Evolutionary conservation across 352 stramenopile species (phyloP), one percentile per base, ranked within the genome.

Genomic region (Elongisporangium anandrum): DNA sequence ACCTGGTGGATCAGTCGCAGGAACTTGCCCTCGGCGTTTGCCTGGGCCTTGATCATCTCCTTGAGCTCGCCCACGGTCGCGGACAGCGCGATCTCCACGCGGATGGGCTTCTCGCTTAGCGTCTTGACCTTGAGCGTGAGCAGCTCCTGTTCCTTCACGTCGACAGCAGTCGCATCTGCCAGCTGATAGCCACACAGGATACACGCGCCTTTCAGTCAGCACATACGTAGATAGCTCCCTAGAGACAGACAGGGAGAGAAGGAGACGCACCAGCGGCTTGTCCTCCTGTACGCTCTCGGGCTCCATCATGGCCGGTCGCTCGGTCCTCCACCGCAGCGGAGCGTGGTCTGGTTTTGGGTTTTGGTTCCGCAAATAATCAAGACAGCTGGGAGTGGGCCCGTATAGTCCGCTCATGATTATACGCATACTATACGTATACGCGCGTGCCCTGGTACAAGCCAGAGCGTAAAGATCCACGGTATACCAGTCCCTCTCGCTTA

Each of bases 71-170:
- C 84, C 9, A 95, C 76, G 2, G 64, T 78, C 19, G 81, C 81
- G 13, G 63, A 79, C 1, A 75, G 63, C n/a, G 62, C 45, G 53
- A 95, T 89, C 64, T 95, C 86, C 50, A 95, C 69, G 21, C 76
- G 71, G 48, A 95, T 71, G 34, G 86, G 84, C 73, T 94, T 95
- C 59, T 95, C 86, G 50, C 77, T 94, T 17, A 95, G 72, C 61
- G 86, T 95, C 70, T 95, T 95, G 41, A 95, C 70, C 68, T 90
- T 92, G 19, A 95, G 60, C 59, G 90, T 59, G 54, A 92, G 75
- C 53, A 67, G 56, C 22, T 88, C 67, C 24, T 85, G 69, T 50
- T 80, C 49, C 53, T 90, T 87, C 22, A 70, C 69, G 61, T 90
- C 88, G 20, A 68, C 70, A 26, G 88, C 76, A 8, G 58, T 48